Base-by-base conservation (phyloP, 768 basidiomycete genomes). In the Suillus brevipes region DNA sequence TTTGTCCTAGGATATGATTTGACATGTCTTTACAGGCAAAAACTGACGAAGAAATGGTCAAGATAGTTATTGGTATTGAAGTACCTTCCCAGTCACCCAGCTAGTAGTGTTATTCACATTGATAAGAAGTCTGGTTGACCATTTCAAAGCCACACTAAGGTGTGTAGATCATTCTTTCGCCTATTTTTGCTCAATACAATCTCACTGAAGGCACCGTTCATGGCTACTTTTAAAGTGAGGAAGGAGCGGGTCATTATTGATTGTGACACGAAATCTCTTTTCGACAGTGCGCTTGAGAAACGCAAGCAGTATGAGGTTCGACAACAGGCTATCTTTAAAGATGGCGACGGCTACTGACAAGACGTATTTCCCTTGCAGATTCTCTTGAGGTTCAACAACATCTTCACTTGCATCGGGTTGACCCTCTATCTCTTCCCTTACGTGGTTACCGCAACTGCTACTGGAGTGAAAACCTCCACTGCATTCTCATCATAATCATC, bases 361-460 rank as follows among this genome's bases (percentile, higher is more conserved):
- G 97, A 99, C 72, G 90, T 99, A 20, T 85, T 99, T 52, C 97
- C 97, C 0, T 81, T 99, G 56, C 97, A 99, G 72, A 80, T 98
- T 66, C 99, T 99, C 67, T 97, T 97, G 7, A 99, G 99, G 95
- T 98, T 99, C 85, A 99, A 99, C 79, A 98, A 97, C 75, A 90
- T 98, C 64, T 99, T 97, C 79, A 91, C 85, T 13, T 85, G 86
- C 66, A 85, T 97, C 65, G 97, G 97, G 1, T 80, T 99, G 63
- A 91, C 89, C 3, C 79, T 98, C 23, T 98, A 98, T 72, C 84
- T 99, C 45, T 97, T 88, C 77, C 97, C 97, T 0, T 99, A 99
- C 72, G 87, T 97, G 50, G 97, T 99, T 18, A 97, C 95, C 12
- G 97, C 97, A 1, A 99, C 97, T 7, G 96, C 88, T 14, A 95